These are phyloP conservation scores for Fusarium pseudocircinatum DNA, from an alignment of 2,329 filamentous ascomycete species.

Conservation along the genomic window DNA sequence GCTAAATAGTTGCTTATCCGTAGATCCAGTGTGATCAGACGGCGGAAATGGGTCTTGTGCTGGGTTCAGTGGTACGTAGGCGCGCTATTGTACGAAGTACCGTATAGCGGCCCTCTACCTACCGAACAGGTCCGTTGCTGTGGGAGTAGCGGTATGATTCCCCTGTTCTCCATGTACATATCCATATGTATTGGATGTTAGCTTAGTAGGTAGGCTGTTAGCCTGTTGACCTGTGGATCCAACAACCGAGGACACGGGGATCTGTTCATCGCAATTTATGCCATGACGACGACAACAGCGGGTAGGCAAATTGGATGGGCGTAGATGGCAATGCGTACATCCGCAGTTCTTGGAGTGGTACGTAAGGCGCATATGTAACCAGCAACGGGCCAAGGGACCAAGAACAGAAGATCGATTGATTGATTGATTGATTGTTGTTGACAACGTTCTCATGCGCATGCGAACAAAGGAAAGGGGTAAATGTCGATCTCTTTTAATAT, in stretches of 20 bases:
- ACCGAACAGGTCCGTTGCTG: conserved; percentile 1
- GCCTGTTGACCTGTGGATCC: conserved; percentile 1
- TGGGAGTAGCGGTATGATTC: conserved; percentile 23
- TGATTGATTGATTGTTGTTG: background rate
- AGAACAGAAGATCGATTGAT: conserved; percentile 6
- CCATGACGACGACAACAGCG: conserved; percentile 27
- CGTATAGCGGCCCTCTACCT: background rate
- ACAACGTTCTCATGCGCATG: conserved; percentile 7
- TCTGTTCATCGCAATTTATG: conserved; percentile 36
- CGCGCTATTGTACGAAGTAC: conserved; percentile 8
- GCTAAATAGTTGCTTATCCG: background rate
- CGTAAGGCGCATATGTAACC: conserved; percentile 21
- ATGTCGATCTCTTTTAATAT: conserved; percentile 33
- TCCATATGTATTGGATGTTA: no score
- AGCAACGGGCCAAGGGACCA: conserved; percentile 23
- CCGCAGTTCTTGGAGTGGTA: conserved; percentile 5
- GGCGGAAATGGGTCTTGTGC: conserved; percentile 14
- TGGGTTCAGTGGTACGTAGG: background rate
- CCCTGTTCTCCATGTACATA: background rate
- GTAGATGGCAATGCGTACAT: conserved; percentile 12
- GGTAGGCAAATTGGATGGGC: conserved; percentile 14
- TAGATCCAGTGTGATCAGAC: conserved; percentile 1
- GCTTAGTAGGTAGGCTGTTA: background rate
- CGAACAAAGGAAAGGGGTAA: conserved; percentile 17
- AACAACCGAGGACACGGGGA: conserved; percentile 21